phyloP scores from a whole-genome alignment of 768 basidiomycete genomes.

The Boletus subparvulus region DNA sequence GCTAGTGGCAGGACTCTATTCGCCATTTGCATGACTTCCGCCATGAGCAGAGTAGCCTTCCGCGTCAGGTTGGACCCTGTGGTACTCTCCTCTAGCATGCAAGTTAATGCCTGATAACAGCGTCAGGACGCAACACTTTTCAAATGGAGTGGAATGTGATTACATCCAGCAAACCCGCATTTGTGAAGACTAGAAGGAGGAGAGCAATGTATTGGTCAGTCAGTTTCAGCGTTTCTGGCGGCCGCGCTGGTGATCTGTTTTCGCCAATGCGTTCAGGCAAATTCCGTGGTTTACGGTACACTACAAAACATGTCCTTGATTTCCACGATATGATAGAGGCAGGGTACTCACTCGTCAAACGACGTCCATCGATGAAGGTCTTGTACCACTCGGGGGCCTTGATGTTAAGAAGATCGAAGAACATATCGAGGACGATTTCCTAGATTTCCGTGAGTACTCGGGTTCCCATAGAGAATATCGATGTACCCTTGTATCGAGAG shows the following conservation, averaged over 20 bases:
- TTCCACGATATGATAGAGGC: not conserved
- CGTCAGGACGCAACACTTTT: conserved; percentile 5
- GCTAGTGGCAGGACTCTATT: conserved; percentile 83
- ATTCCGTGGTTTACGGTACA: conserved; percentile 63
- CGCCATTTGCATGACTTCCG: conserved; percentile 85
- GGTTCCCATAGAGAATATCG: not conserved
- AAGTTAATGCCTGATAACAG: conserved; percentile 66
- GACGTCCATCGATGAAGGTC: conserved; percentile 85
- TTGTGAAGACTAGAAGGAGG: conserved; percentile 77
- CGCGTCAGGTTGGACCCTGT: conserved; percentile 72
- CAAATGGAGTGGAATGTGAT: conserved; percentile 20
- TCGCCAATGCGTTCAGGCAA: conserved; percentile 25
- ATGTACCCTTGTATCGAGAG: conserved; percentile 74
- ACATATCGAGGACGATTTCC: conserved; percentile 93
- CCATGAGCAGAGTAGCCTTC: conserved; percentile 89
- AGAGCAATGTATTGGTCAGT: conserved; percentile 93
- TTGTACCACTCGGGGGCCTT: conserved; percentile 91
- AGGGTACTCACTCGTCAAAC: conserved; percentile 72
- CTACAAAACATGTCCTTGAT: conserved; percentile 33
- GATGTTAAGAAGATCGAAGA: conserved; percentile 91
- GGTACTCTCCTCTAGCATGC: conserved; percentile 80
- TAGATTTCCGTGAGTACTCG: conserved; percentile 34
- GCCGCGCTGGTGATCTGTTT: conserved; percentile 47
- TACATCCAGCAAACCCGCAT: conserved; percentile 88
- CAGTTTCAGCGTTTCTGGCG: conserved; percentile 63